Base-by-base conservation (phyloP, 768 basidiomycete species). In the Cyclocybe cylindracea region DNA sequence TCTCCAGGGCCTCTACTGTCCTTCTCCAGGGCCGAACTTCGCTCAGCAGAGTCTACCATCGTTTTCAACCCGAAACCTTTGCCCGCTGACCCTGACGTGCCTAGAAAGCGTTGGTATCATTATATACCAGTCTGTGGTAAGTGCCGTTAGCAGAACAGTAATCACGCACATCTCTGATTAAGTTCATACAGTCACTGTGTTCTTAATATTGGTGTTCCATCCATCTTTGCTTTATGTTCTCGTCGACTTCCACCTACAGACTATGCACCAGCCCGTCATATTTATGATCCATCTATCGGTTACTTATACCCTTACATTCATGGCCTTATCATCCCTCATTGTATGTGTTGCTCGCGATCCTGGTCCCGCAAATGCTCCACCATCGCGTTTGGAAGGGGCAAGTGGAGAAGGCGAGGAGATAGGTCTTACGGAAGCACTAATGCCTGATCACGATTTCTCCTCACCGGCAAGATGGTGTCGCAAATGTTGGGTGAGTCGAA, bases 291-390 rank as follows among this genome's bases (percentile, higher is more conserved):
- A 92, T 61, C 69, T 90, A 1, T 35, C 77, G n/a, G 63, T 75
- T 50, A 80, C 79, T 14, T 90, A 88, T 62, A 71, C 78, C 40
- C 76, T 93, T 36, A 82, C 83, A 1, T 86, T 92, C 63, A 68
- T 87, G 65, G 78, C 82, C 10, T 79, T 88, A 60, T 84, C 82
- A 6, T 89, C 90, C 11, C 80, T 93, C 56, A 84, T 89, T 45
- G 77, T 87, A 38, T 86, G 86, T 55, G 71, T 89, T 37, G 79
- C 72, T 29, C 80, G 91, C 52, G 88, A 93, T 66, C 91, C 91
- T 10, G 91, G 91, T 0, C 82, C 84, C 5, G 78, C 85, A 19
- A 70, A 59, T 47, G 48, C 60, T 10, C 41, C 50, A 34, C 60
- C 53, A 44, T 49, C 52, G 34, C 54, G 51, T 31, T 46, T 53